Evolutionary conservation across 2,329 filamentous ascomycete species (phyloP), one percentile per base, ranked within the genome.

Genomic region (Grosmannia clavigera): DNA sequence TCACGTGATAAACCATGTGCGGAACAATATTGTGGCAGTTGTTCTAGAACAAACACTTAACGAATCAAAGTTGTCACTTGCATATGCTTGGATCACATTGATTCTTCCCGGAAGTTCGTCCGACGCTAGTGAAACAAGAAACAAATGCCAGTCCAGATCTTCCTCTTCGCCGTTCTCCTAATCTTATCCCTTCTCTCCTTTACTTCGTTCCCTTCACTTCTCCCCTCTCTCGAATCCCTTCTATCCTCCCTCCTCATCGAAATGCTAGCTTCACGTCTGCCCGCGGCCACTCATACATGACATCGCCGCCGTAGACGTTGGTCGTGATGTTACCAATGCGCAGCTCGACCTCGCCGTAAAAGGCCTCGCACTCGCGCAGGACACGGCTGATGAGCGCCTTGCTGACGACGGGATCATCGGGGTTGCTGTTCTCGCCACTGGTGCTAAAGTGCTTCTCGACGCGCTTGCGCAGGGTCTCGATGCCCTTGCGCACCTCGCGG

Each of bases 371-470:
- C 68, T 84, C 81, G 61, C 74, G 74, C 55, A 82, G 71, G 46
- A 86, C 81, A 69, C 80, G 79, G 57, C 72, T 72, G 29, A 85
- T 83, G 50, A 87, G 74, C 43, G 76, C 76, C 57, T 76, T 75
- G 66, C 83, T 87, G 59, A 87, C 76, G 9, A 27, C 22, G 12
- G 38, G 6, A 16, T 53, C 51, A 16, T 53, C 51, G 29, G 29
- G 1, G 10, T 16, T 29, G 51, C 29, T 25, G 35, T 29, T 38
- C 51, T 50, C 59, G 22, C 92, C 88, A 19, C 86, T 88, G 66
- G 95, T 90, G 52, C 90, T 90, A 77, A 97, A 97, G 73, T 97
- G 92, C 76, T 97, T 99, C 74, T 97, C 92, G 1, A 97, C 89
- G 57, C 92, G 83, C 76, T 95, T 96, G 68, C 87, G 87, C 65